Evolutionary conservation across 2,329 filamentous ascomycete species (phyloP), one percentile per base, ranked within the genome.

Genomic region (Meredithiella fracta): DNA sequence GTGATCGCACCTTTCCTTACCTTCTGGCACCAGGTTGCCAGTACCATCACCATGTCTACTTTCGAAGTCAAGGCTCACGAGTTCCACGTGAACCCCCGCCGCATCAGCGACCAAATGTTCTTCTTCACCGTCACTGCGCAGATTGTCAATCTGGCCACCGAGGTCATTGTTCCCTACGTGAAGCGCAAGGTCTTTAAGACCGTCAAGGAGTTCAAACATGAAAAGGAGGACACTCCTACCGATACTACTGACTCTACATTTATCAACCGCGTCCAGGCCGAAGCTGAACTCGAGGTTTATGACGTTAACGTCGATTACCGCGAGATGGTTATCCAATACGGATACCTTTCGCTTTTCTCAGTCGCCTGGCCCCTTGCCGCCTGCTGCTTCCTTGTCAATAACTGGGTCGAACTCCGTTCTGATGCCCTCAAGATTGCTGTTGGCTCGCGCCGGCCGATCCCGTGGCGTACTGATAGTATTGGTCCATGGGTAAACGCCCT

Each of bases 81-180:
- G 23, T 98, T 96, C 67, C 74, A 81, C 54, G 86, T 96, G 68
- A 89, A 97, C 64, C 84, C 88, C 0, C 76, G 82, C 61, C 78
- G 92, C 15, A 79, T 97, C 37, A 85, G 83, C 62, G 86, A 89
- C 62, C 91, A 97, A 67, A 87, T 96, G 66, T 92, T 96, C 60
- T 97, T 94, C 70, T 92, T 94, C 60, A 94, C 91, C 0, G 86
- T 97, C 31, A 96, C 91, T 0, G 91, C 89, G 0, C 91, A 96
- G 65, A 78, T 96, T 38, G 83, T 98, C 62, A 92, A 86, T 65
- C 83, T 96, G 55, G 81, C 77, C 11, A 81, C 91, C 59, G 92
- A 98, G 67, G 79, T 89, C 3, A 72, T 96, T 37, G 79, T 96
- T 1, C 92, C 92, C 0, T 89, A 87, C 62, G 69, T 87, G 53